A percentile compares a stretch with the other conserved stretches of the same genome.
Evolutionary conservation across 1,284 basidiomycete genomes (phyloP).

Genomic region (Macrocystidia cucumis): DNA sequence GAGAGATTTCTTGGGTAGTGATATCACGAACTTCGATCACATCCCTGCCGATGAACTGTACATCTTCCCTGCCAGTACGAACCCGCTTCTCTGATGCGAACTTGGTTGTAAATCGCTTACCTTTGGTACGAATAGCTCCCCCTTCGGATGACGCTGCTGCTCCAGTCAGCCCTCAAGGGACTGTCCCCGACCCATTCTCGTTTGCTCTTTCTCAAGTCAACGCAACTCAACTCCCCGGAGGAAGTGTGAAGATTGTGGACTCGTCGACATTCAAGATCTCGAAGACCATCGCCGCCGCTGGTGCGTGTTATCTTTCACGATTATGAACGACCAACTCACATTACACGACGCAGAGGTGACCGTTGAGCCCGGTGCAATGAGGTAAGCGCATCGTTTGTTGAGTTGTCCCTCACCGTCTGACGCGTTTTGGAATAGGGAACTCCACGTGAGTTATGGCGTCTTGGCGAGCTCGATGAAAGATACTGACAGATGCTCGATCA

Average conservation of each 20-base stretch:
- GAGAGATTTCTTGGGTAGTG: slow-evolving; percentile 11
- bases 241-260: slow-evolving; percentile 58
- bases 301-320: slow-evolving; percentile 3
- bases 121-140: slow-evolving; percentile 19
- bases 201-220: slow-evolving; percentile 47
- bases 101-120: slow-evolving; percentile 5
- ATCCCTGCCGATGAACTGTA: slow-evolving; percentile 55
- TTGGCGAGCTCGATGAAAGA: neutral
- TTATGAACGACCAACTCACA: slow-evolving; percentile 1
- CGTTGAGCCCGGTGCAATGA: slow-evolving; percentile 60
- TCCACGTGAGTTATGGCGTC: slow-evolving; percentile 22
- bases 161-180: slow-evolving; percentile 42
- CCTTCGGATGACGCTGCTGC: slow-evolving; percentile 29
- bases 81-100: slow-evolving; percentile 3
- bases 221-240: slow-evolving; percentile 44
- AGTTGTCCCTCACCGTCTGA: neutral
- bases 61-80: slow-evolving; percentile 55
- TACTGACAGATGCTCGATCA: slow-evolving; percentile 2
- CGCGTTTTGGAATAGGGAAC: slow-evolving; percentile 27
- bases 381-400: slow-evolving; percentile 31
- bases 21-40: slow-evolving; percentile 44
- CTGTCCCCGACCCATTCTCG: slow-evolving; percentile 41
- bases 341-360: slow-evolving; percentile 36
- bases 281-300: slow-evolving; percentile 51
- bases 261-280: slow-evolving; percentile 43